These are phyloP conservation scores for Coemansia nantahalensis DNA, from an alignment of 192 early-diverging fungal genomes.

Conservation along the genomic window DNA sequence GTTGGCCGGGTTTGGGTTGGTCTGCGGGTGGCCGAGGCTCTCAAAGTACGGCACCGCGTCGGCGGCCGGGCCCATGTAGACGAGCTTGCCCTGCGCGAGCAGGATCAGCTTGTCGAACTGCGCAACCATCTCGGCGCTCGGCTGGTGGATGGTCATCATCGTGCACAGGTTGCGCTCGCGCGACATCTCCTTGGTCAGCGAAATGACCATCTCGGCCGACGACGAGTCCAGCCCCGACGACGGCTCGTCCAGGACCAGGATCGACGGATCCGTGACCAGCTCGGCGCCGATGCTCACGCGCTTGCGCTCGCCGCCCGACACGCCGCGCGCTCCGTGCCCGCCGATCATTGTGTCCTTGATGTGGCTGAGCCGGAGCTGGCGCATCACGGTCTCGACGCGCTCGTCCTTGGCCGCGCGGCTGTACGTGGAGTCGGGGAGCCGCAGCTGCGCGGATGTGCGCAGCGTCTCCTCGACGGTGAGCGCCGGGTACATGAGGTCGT, in stretches of 20 bases:
- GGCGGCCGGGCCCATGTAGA: conserved; percentile 56
- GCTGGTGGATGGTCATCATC: conserved; percentile 88
- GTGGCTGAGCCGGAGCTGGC: conserved; percentile 60
- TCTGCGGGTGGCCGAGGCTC: conserved; percentile 53
- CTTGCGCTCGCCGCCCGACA: conserved; percentile 56
- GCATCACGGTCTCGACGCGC: conserved; percentile 62
- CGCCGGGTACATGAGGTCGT: conserved; percentile 52
- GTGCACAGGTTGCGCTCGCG: conserved; percentile 62
- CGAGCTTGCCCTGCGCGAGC: conserved; percentile 58
- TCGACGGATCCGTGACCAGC: conserved; percentile 55
- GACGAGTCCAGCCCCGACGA: conserved; percentile 67
- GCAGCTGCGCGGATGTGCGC: conserved; percentile 65
- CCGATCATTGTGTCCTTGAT: conserved; percentile 55
- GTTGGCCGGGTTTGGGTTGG: conserved; percentile 66
- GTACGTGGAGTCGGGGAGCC: conserved; percentile 58
- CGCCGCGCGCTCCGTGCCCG: conserved; percentile 37
- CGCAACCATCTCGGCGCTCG: conserved; percentile 71
- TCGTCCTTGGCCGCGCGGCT: conserved; percentile 44
- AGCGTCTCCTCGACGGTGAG: conserved; percentile 76
- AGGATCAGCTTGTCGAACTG: conserved; percentile 78
- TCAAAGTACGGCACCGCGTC: conserved; percentile 50
- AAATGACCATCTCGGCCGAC: conserved; percentile 58
- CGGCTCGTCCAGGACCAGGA: conserved; percentile 56
- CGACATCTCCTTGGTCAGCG: conserved; percentile 58
- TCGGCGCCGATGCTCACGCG: conserved; percentile 48